Evolutionary conservation across 257 asterid species (phyloP).

Genomic region (Salvia hispanica): DNA sequence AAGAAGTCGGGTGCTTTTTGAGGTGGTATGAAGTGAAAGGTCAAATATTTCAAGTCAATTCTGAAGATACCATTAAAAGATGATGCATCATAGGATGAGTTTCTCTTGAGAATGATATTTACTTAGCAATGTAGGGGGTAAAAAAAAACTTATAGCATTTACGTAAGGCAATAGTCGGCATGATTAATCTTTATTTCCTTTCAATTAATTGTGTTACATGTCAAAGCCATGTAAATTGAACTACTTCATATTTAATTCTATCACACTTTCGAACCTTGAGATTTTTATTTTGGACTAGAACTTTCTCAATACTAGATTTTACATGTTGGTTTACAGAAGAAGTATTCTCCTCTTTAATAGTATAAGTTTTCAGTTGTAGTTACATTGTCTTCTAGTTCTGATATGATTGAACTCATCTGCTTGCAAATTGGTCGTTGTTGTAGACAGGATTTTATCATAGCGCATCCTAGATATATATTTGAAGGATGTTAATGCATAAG

Average conservation of each 20-base stretch:
- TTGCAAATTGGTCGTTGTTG: constrained; percentile 2
- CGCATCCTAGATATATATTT: constrained; percentile 13
- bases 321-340: background rate
- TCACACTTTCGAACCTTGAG: background rate
- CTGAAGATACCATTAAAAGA: constrained; percentile 3
- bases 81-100: constrained; percentile 21
- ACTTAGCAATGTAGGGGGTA: background rate
- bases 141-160: background rate
- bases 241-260: background rate
- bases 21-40: constrained; percentile 10
- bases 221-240: background rate
- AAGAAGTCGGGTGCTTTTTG: background rate
- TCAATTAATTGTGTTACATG: background rate
- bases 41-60: background rate
- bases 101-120: constrained; percentile 8
- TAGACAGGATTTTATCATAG: constrained; percentile 4
- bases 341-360: background rate
- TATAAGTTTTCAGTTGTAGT: constrained; percentile 11
- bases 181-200: constrained; percentile 17
- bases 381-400: constrained; percentile 1
- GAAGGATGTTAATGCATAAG: constrained; percentile 19
- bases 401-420: background rate
- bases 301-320: background rate
- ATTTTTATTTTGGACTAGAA: background rate
- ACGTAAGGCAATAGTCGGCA: constrained; percentile 8